Evolutionary conservation across 1,284 basidiomycete genomes (phyloP).

Genomic region (Amylostereum areolatum): DNA sequence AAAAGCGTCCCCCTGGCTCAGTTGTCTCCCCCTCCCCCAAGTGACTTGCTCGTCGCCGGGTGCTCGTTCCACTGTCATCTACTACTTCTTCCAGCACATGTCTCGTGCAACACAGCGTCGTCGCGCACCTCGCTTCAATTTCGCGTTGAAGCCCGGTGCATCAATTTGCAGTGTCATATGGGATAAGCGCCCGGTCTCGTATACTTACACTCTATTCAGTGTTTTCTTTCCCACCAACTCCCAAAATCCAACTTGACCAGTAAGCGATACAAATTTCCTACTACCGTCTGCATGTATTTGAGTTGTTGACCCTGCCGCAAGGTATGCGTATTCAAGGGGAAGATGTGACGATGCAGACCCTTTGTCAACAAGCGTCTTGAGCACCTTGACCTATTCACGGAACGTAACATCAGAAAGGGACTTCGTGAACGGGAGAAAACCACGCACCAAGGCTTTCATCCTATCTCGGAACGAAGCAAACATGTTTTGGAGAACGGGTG

Average conservation of each 20-base stretch:
- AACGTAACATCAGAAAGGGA: background rate
- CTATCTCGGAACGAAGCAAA: conserved; percentile 44
- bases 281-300: conserved; percentile 20
- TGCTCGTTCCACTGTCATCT: too few relatives aligned
- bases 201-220: background rate
- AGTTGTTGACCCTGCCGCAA: conserved; percentile 15
- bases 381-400: conserved; percentile 22
- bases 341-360: conserved; percentile 20
- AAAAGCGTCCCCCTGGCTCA: too few relatives aligned
- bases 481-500: conserved; percentile 46
- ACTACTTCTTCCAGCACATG: too few relatives aligned
- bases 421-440: background rate
- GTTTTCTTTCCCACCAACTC: background rate
- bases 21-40: too few relatives aligned
- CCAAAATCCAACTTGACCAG: conserved; percentile 14
- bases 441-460: conserved; percentile 53
- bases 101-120: too few relatives aligned
- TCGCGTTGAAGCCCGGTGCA: too few relatives aligned
- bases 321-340: conserved; percentile 19
- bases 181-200: too few relatives aligned
- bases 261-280: conserved; percentile 21
- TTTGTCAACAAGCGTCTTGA: conserved; percentile 25
- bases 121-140: too few relatives aligned
- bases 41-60: too few relatives aligned
- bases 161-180: background rate